Evolutionary conservation across 305 asterid genomes (phyloP), one percentile per base, ranked within the genome.

Genomic region (Fraxinus baroniana): DNA sequence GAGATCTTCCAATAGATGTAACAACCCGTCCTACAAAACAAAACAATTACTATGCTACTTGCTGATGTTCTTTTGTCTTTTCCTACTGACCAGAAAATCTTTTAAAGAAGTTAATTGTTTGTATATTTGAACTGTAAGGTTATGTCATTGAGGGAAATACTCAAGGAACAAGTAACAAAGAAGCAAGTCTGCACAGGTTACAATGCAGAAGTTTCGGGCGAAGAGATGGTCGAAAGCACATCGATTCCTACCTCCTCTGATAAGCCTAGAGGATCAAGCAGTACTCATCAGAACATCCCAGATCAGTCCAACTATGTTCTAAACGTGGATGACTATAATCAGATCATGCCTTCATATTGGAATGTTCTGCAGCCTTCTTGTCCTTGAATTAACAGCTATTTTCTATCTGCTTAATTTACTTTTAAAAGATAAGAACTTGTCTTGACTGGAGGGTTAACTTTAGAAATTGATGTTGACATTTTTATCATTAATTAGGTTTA

Each of bases 321-420:
- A 71, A 82, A 85, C 77, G 82, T 85, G 7, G 84, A 85, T 73
- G 82, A 83, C 82, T 83, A 85, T 55, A 83, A 80, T 44, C 71
- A 62, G 2, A 75, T 77, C 33, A 55, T 77, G 84, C 80, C 86
- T 6, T 17, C 20, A 30, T 85, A 82, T 55, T 83, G 86, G 86
- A 70, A 70, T 15, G 77, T 70, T 36, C 20, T 46, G 71, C 82
- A 82, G 49, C 86, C 88, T 28, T 64, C 73, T 24, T 26, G 73
- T 26, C 73, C 73, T 70, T 70, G 75, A 70, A 70, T 26, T 28
- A 24, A 26, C 32, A 24, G 17, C 35, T 22, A 52, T 52, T 17
- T 52, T 17, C 62, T 52, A 52, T 60, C 70, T 60, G 70, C 26
- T 60, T 60, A 60, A 60, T 60, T 46, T 46, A 13, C 55, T 44